These are phyloP conservation scores for Pythium plurisporium DNA, from an alignment of 352 stramenopile species.

Conservation along the genomic window DNA sequence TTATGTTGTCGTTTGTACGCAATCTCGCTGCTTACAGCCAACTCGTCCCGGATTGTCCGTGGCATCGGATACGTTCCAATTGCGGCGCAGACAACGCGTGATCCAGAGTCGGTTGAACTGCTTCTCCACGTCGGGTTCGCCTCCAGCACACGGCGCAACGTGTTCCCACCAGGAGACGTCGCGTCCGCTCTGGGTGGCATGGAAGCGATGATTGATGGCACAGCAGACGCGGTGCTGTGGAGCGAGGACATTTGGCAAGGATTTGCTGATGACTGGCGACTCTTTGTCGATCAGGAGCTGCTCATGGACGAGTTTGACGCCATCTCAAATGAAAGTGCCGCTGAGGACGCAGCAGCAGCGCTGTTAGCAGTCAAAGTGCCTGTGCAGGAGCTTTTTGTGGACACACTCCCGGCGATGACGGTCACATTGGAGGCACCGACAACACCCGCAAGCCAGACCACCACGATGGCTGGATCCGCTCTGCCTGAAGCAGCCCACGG, in stretches of 20 bases:
- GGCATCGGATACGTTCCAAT: slow-evolving; percentile 61
- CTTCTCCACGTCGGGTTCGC: slow-evolving; percentile 72
- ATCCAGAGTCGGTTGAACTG: slow-evolving; percentile 45
- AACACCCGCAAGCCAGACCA: background rate
- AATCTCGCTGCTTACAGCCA: slow-evolving; percentile 51
- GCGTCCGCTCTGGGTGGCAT: slow-evolving; percentile 9
- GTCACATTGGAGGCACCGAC: slow-evolving; percentile 8
- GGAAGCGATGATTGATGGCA: slow-evolving; percentile 18
- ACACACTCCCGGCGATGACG: slow-evolving; percentile 25
- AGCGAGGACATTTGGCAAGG: slow-evolving; percentile 44
- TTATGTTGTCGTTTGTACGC: slow-evolving; percentile 76
- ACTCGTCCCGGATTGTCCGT: slow-evolving; percentile 46
- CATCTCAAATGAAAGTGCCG: slow-evolving; percentile 18
- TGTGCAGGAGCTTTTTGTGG: slow-evolving; percentile 33
- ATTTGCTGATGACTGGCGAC: slow-evolving; percentile 57
- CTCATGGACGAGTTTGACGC: slow-evolving; percentile 51
- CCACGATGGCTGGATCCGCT: background rate
- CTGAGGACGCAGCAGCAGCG: slow-evolving; percentile 9
- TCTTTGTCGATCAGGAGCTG: slow-evolving; percentile 48
- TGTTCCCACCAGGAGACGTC: background rate
- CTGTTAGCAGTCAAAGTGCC: slow-evolving; percentile 29
- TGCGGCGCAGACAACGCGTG: slow-evolving; percentile 44
- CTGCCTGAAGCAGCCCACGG: background rate
- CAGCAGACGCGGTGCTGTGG: slow-evolving; percentile 47
- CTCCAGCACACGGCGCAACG: slow-evolving; percentile 29